Evolutionary conservation across 192 early-diverging fungal species (phyloP).

Genomic region (Glomus cerebriforme): DNA sequence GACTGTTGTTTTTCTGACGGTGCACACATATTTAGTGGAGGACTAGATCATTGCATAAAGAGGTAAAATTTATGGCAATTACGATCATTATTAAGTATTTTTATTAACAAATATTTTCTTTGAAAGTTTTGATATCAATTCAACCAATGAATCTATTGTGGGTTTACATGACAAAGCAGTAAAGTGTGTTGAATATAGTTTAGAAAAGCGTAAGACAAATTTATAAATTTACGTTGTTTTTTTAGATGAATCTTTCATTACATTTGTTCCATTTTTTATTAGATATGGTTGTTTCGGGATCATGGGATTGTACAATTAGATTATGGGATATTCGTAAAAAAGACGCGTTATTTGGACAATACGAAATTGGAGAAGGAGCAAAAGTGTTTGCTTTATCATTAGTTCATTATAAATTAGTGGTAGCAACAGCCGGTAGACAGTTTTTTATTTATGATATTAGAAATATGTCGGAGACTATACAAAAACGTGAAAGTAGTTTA

Average conservation of each 20-base stretch:
- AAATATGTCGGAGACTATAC: conserved; percentile 72
- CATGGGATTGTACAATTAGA: conserved; percentile 89
- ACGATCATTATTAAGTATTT: background rate
- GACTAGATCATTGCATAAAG: conserved; percentile 70
- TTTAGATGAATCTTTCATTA: background rate
- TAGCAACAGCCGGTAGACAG: conserved; percentile 79
- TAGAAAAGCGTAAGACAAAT: conserved; percentile 43
- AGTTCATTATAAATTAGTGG: conserved; percentile 68
- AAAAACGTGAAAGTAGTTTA: conserved; percentile 74
- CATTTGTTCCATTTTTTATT: background rate
- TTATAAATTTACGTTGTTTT: background rate
- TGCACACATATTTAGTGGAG: conserved; percentile 67
- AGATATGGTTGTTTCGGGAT: conserved; percentile 79
- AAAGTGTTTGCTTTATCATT: conserved; percentile 89
- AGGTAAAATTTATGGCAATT: conserved; percentile 43
- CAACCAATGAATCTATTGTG: conserved; percentile 55
- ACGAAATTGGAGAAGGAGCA: conserved; percentile 52
- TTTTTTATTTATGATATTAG: conserved; percentile 86
- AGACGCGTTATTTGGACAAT: conserved; percentile 40
- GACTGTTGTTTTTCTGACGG: conserved; percentile 72
- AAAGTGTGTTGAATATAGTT: conserved; percentile 64
- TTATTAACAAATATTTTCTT: background rate
- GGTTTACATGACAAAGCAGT: conserved; percentile 84
- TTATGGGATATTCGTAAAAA: conserved; percentile 72
- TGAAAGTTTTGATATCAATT: conserved; percentile 65